phyloP scores from a whole-genome alignment of 2,329 filamentous ascomycete genomes.

The Neonectria punicea region DNA sequence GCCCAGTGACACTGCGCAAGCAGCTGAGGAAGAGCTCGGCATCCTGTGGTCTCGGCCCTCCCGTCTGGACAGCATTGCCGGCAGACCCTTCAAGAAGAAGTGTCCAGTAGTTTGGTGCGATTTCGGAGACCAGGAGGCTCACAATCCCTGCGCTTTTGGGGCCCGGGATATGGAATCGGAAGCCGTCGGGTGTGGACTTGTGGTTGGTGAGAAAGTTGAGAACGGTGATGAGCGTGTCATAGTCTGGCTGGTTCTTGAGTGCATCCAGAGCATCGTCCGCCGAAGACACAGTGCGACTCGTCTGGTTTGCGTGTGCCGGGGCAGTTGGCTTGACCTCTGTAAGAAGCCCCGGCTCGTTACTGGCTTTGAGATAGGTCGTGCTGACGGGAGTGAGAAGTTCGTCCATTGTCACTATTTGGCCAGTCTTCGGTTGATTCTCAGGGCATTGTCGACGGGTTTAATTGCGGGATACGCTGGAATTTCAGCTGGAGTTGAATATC shows the following conservation, averaged over 20 bases:
- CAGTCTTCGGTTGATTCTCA: background rate
- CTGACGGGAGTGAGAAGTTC: conserved; percentile 65
- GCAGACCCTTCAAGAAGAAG: conserved; percentile 61
- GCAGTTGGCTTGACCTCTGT: conserved; percentile 47
- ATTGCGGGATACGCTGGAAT: background rate
- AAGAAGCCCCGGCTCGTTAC: conserved; percentile 50
- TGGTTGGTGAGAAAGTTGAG: conserved; percentile 62
- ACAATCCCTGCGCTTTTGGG: conserved; percentile 80
- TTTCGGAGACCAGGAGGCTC: conserved; percentile 77
- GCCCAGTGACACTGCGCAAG: conserved; percentile 77
- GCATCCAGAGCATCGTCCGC: conserved; percentile 66
- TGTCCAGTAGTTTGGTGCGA: conserved; percentile 85
- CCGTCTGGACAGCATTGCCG: conserved; percentile 15
- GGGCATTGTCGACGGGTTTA: background rate
- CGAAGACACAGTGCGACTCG: conserved; percentile 41
- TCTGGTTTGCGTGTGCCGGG: conserved; percentile 4
- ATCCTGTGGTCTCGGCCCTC: conserved; percentile 46
- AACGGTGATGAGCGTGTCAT: conserved; percentile 63
- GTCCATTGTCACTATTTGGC: conserved; percentile 58
- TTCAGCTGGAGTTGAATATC: background rate
- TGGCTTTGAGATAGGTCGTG: conserved; percentile 59
- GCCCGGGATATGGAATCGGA: conserved; percentile 58
- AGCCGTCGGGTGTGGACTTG: conserved; percentile 28
- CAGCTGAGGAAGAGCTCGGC: conserved; percentile 67
- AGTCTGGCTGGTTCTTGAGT: conserved; percentile 71